Base-by-base conservation (phyloP, 352 stramenopile genomes). In the Globisporangium canariense region DNA sequence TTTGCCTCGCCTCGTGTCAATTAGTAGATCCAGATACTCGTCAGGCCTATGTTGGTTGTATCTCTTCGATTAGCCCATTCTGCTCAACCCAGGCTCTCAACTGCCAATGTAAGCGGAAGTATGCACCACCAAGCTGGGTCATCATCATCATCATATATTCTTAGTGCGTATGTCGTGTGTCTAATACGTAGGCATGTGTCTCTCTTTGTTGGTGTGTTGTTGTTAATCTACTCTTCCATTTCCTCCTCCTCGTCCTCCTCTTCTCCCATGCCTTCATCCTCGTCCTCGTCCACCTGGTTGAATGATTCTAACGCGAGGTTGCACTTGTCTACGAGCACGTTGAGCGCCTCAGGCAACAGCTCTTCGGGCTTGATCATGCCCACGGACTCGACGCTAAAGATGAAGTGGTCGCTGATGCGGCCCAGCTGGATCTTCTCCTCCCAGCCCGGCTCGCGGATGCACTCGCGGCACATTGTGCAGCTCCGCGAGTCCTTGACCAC, bases 391-490 rank as follows among this genome's bases (percentile, higher is more conserved):
- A 95, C 66, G 52, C 77, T 92, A 62, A 93, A 99, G 72, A 99
- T 98, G 73, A 99, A 99, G 76, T 99, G 96, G 77, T 99, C 89
- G 41, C 85, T 91, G 64, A 97, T 85, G 47, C 97, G 87, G 40
- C 79, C 90, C 20, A 99, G 89, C 60, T 82, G 77, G 30, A 99
- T 91, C 57, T 87, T 91, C 11, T 94, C 84, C 34, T 89, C 82
- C 88, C 86, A 97, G 16, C 70, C 74, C 34, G 86, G 83, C 65
- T 93, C 86, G 34, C 95, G 86, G 66, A 99, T 98, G 71, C 93
- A 99, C 73, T 99, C 98, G 36, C 96, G 83, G 67, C 92, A 98
- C 94, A 99, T 99, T 34, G 94, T 98, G 65, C 96, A 99, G 47
- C 90, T 79, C 56, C 88, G 81, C 45, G 90, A 65, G 60, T 96